Evolutionary conservation across 1,139 yeast species (phyloP), one percentile per base, ranked within the genome.

Genomic region (Sugiyamaella xylanicola): DNA sequence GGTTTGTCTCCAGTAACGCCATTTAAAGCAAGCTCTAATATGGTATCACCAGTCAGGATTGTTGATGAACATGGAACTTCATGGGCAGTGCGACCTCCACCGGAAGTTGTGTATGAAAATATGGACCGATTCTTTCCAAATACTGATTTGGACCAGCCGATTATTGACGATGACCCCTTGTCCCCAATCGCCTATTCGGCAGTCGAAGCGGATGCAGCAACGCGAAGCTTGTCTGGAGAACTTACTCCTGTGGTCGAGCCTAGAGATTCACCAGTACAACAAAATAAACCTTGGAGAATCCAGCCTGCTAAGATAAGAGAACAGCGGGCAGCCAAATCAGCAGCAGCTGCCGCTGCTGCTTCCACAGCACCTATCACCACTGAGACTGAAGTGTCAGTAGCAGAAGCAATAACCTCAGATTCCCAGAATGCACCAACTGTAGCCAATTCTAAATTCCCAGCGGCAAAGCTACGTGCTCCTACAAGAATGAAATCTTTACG

Each of bases 41-140:
- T 48, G 74, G 74, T 45, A 65, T 74, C 65, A 65, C 75, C 66
- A 60, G 53, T 60, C 1, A 54, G 58, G 39, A 53, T 58, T 7
- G 57, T 53, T 1, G 60, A 61, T 70, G 59, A 74, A 69, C 53
- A 74, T 73, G 47, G 61, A 39, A 63, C 63, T 49, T 61, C 39
- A 43, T 71, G 69, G 83, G 82, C 85, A 9, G 86, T 93, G 4
- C 83, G 99, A 68, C 99, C 99, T 1, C 92, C 99, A 0, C 87
- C 96, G 0, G 98, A 93, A 66, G 95, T 88, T 50, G 86, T 95
- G 39, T 93, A 91, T 68, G 90, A 91, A 57, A 91, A 95, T 66
- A 79, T 95, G 63, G 99, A 93, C 65, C 82, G 83, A 65, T 95
- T 89, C 69, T 95, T 95, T 76, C 99, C 99, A 0, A 80, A 88